Conservation (phyloP, 2,329 filamentous ascomycete genomes). For the Claviceps pusilla region DNA sequence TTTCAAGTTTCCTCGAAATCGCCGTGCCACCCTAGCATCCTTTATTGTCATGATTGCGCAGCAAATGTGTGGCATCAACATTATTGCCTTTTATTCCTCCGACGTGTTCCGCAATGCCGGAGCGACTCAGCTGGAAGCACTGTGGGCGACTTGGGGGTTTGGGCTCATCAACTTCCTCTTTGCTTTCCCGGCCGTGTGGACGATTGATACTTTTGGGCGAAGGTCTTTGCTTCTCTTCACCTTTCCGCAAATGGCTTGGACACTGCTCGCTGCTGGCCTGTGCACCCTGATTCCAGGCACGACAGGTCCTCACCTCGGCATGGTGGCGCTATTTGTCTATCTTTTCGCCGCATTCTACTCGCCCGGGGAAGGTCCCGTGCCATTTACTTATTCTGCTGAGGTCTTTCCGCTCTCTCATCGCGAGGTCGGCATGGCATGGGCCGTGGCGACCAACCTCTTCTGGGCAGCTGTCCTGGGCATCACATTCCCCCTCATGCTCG, state of each 20-base stretch:
- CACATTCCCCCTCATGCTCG: constrained; percentile 45
- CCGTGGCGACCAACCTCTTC: constrained; percentile 50
- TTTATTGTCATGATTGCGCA: constrained; percentile 69
- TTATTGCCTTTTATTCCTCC: constrained; percentile 62
- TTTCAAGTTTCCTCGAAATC: constrained; percentile 54
- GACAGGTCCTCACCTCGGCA: constrained; percentile 20
- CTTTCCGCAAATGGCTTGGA: constrained; percentile 29
- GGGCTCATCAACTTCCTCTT: constrained; percentile 44
- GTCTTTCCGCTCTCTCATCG: constrained; percentile 57
- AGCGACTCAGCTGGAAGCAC: constrained; percentile 37
- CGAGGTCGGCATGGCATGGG: constrained; percentile 57
- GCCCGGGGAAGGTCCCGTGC: constrained; percentile 48
- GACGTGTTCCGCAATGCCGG: constrained; percentile 46
- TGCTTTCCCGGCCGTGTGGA: constrained; percentile 42
- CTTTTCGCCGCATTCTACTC: constrained; percentile 38
- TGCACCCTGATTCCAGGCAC: constrained; percentile 34
- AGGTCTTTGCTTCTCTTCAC: constrained; percentile 32
- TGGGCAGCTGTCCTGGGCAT: constrained; percentile 48
- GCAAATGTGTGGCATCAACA: constrained; percentile 57
- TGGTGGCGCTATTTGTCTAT: constrained; percentile 42
- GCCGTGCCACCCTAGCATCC: constrained; percentile 60
- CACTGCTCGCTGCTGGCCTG: constrained; percentile 26
- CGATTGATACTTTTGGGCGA: constrained; percentile 43
- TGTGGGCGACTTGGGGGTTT: constrained; percentile 44
- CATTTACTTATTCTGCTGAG: constrained; percentile 54